Base-by-base conservation (phyloP, 441 rosid species). In the Theobroma grandiflorum region DNA sequence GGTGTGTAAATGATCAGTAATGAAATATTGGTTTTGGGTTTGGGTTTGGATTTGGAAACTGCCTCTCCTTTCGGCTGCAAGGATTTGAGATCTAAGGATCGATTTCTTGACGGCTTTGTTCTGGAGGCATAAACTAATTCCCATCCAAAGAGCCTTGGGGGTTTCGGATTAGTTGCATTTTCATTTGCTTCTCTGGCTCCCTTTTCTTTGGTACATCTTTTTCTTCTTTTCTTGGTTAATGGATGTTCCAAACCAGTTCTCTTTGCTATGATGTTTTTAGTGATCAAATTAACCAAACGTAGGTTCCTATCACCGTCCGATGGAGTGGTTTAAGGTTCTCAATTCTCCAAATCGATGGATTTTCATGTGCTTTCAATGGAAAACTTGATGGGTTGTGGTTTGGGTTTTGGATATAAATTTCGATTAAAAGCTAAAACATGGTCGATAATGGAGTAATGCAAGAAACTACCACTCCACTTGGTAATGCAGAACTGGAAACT, bases 11-110 rank as follows among this genome's bases (percentile, higher is more conserved):
- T 3, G 4, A 12, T 49, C 18, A 49, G 8, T 43, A 2, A 42
- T 42, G 16, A 67, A 42, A 43, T 4, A 20, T 9, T 20, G 35
- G 16, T 0, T 26, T 26, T 26, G 35, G 16, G 31, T 26, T 26
- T 26, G 31, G 31, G 31, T 26, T 26, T 20, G 52, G 35, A 0
- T 42, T 16, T 68, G 35, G 16, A 9, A 15, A 0, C 12, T 62
- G 88, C 90, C 93, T 86, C 88, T 53, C 82, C 91, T 90, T 87
- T 90, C 90, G 77, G 91, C 90, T 88, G 77, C 90, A 88, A 87
- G 90, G 45, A 70, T 7, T 69, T 82, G 82, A 84, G 87, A 81
- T 86, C 85, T 78, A 0, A 1, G 14, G 87, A 78, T 88, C 88
- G 47, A 83, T 88, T 87, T 82, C 89, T 90, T 87, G 90, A 77